Conservation (phyloP, 1,284 basidiomycete genomes). For the Ganoderma lucidum region DNA sequence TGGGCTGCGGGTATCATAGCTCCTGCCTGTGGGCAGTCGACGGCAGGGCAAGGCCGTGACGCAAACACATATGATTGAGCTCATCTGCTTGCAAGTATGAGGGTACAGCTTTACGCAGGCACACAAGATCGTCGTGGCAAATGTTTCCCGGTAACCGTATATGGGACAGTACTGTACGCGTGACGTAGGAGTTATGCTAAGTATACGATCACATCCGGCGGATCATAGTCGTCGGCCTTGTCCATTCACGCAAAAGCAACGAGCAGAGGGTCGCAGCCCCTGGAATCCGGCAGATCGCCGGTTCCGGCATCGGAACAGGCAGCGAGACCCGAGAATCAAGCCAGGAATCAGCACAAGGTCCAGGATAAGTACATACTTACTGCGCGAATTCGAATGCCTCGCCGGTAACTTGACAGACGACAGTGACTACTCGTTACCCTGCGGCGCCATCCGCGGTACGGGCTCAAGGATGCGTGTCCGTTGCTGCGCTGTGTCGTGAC, state of each 20-base stretch:
- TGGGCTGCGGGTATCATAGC: background rate
- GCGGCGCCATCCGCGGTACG: background rate
- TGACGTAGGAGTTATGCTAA: background rate
- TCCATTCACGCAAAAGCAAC: background rate
- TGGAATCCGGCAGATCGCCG: background rate
- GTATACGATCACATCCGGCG: background rate
- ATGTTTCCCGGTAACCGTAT: background rate
- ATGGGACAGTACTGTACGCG: background rate
- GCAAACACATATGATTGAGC: conserved; percentile 15
- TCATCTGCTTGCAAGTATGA: background rate
- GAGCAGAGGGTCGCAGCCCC: background rate
- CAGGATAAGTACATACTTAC: background rate
- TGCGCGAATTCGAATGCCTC: background rate
- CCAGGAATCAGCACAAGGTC: background rate
- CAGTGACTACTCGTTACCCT: background rate
- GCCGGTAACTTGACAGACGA: too few species aligned
- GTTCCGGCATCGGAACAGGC: background rate
- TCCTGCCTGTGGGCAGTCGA: background rate
- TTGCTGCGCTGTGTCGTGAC: background rate
- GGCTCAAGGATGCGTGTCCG: background rate
- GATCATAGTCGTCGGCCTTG: background rate
- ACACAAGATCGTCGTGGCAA: conserved; percentile 8
- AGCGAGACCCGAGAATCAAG: background rate
- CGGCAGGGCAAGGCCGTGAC: background rate
- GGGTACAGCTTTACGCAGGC: conserved; percentile 4